Percentiles rank a stretch among this genome's conserved stretches.
These are phyloP conservation scores for Begonia peltatifolia DNA, from an alignment of 306 rosid species.

Conservation along the genomic window DNA sequence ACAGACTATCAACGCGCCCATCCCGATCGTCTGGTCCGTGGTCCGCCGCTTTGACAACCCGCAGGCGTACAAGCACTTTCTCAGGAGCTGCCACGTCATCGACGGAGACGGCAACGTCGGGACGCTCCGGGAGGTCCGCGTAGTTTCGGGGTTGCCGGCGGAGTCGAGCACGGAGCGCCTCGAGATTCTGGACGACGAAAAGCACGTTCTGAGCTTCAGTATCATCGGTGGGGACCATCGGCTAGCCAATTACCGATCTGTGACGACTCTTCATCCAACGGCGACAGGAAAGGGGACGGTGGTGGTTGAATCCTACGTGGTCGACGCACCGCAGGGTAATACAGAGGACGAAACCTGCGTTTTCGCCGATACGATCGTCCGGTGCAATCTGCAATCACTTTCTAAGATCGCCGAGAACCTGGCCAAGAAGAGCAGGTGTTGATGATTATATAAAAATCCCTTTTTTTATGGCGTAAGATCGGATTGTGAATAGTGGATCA, in stretches of 20 bases:
- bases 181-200: constrained; percentile 88
- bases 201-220: constrained; percentile 82
- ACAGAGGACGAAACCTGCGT: constrained; percentile 84
- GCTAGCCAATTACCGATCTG: constrained; percentile 64
- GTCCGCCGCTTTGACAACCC: constrained; percentile 85
- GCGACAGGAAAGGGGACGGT: constrained; percentile 41
- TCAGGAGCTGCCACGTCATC: constrained; percentile 83
- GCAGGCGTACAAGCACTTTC: constrained; percentile 74
- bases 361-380: constrained; percentile 76
- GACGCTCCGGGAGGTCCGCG: constrained; percentile 54
- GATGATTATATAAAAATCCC: no score
- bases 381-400: constrained; percentile 78
- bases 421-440: constrained; percentile 8
- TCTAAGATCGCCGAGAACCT: constrained; percentile 68
- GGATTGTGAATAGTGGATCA: no score
- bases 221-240: constrained; percentile 91
- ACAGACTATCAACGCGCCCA: constrained; percentile 60
- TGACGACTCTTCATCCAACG: constrained; percentile 54
- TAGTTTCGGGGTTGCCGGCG: constrained; percentile 86
- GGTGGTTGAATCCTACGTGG: constrained; percentile 77
- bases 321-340: constrained; percentile 76
- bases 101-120: constrained; percentile 57
- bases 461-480: no score
- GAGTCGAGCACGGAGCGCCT: constrained; percentile 75
- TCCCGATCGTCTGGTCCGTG: constrained; percentile 60